Evolutionary conservation across 1,284 basidiomycete genomes (phyloP).

Genomic region (Dichomitus squalens): DNA sequence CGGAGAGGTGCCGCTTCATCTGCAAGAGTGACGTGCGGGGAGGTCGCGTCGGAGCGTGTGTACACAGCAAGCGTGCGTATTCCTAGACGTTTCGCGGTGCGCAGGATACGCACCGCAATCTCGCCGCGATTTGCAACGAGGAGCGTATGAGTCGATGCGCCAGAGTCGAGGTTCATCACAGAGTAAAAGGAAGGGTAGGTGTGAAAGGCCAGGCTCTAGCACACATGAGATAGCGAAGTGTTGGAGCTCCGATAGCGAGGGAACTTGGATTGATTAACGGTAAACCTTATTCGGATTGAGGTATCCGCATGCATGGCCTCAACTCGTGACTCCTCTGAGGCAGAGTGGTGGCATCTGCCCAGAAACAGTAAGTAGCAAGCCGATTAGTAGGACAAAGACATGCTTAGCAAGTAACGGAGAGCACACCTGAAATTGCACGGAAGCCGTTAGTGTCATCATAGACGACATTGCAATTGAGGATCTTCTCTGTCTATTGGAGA

Average conservation of each 20-base stretch:
- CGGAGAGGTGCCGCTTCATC: slow-evolving; percentile 48
- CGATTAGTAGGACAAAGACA: too few relatives aligned
- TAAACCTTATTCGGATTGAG: too few relatives aligned
- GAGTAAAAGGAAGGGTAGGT: background rate
- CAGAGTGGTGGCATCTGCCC: too few relatives aligned
- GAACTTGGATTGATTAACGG: too few relatives aligned
- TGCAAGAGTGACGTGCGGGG: slow-evolving; percentile 56
- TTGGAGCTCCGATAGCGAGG: background rate
- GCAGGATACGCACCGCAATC: slow-evolving; percentile 58
- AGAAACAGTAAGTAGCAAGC: too few relatives aligned
- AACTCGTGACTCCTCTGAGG: too few relatives aligned
- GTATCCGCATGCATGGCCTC: too few relatives aligned
- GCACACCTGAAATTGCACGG: too few relatives aligned
- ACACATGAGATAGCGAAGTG: background rate
- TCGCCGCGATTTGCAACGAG: slow-evolving; percentile 54
- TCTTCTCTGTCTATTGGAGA: too few relatives aligned
- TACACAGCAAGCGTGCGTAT: slow-evolving; percentile 56
- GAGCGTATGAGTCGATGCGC: slow-evolving; percentile 35
- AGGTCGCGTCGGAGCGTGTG: slow-evolving; percentile 52
- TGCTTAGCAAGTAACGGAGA: too few relatives aligned
- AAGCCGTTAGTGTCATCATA: too few relatives aligned
- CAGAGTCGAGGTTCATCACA: background rate
- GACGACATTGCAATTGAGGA: too few relatives aligned
- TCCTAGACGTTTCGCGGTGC: slow-evolving; percentile 50
- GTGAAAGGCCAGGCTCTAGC: background rate